A percentile compares a stretch with the other conserved stretches of the same genome.
Evolutionary conservation across 2,329 filamentous ascomycete species (phyloP).

Genomic region (Harringtonia lauricola): DNA sequence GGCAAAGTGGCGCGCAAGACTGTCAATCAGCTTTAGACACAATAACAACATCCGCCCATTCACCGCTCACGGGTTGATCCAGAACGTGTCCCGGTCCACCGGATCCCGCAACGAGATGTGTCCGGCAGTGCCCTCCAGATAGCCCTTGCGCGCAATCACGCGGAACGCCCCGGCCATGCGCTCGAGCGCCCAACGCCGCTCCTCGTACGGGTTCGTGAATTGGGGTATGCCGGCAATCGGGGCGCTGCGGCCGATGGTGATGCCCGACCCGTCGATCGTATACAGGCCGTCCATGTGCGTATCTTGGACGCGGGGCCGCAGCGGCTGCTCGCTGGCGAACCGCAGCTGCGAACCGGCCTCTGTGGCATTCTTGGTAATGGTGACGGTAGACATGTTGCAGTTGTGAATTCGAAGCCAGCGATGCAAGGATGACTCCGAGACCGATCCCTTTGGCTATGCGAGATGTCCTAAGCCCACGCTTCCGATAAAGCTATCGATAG

Average conservation of each 20-base stretch:
- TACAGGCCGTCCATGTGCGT: background rate
- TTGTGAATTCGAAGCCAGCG: too few species aligned
- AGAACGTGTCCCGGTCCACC: conserved; percentile 41
- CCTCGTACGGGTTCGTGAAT: conserved; percentile 13
- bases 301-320: background rate
- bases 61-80: conserved; percentile 47
- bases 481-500: too few species aligned
- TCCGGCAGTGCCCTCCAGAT: conserved; percentile 48
- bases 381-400: background rate
- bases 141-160: conserved; percentile 51
- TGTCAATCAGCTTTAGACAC: background rate
- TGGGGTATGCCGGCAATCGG: background rate
- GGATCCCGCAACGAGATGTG: conserved; percentile 61
- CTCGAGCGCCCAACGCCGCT: conserved; percentile 51
- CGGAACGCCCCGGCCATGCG: conserved; percentile 59
- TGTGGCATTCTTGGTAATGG: background rate
- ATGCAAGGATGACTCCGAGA: too few species aligned
- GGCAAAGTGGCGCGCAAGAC: conserved; percentile 42
- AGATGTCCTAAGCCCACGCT: too few species aligned
- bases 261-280: background rate
- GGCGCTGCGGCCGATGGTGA: background rate
- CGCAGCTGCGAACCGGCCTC: background rate
- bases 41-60: too few species aligned
- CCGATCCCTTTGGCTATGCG: too few species aligned
- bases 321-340: background rate